Evolutionary conservation across 805 yeast genomes (phyloP).

Genomic region (Saccharomycopsis babjevae): DNA sequence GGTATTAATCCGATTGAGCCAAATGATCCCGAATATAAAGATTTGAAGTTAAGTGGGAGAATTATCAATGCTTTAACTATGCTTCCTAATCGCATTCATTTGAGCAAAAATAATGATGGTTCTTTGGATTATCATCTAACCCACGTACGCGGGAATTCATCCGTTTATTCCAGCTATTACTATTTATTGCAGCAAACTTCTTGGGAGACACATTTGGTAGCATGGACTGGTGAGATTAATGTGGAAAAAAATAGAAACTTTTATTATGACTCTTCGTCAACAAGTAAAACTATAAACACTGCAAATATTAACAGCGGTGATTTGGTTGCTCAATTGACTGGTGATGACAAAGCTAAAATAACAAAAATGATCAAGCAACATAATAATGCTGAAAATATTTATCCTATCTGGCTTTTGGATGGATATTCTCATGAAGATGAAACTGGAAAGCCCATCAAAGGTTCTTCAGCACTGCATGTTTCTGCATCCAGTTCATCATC

Average conservation of each 20-base stretch:
- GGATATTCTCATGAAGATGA: slow-evolving; percentile 44
- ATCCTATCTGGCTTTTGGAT: slow-evolving; percentile 83
- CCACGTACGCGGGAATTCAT: slow-evolving; percentile 72
- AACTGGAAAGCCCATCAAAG: not conserved
- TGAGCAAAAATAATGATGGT: slow-evolving; percentile 24
- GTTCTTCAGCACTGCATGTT: not conserved
- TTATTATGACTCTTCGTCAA: not conserved
- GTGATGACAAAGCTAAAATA: slow-evolving; percentile 42
- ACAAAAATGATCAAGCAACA: slow-evolving; percentile 38
- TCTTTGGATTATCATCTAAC: slow-evolving; percentile 41
- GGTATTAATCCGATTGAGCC: slow-evolving; percentile 2
- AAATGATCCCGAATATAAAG: slow-evolving; percentile 16
- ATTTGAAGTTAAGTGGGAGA: slow-evolving; percentile 48
- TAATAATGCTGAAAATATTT: slow-evolving; percentile 43
- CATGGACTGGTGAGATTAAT: slow-evolving; percentile 89
- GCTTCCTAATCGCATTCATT: slow-evolving; percentile 51
- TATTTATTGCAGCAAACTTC: slow-evolving; percentile 53
- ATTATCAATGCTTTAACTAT: slow-evolving; percentile 58
- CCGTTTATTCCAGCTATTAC: slow-evolving; percentile 66
- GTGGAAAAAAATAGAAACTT: slow-evolving; percentile 15
- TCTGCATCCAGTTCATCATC: not conserved
- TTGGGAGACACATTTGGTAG: slow-evolving; percentile 84
- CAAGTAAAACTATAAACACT: not conserved
- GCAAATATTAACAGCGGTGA: not conserved
- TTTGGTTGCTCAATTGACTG: slow-evolving; percentile 28